Evolutionary conservation across 2,329 filamentous ascomycete genomes (phyloP).

Genomic region (Colletotrichum spinosum): DNA sequence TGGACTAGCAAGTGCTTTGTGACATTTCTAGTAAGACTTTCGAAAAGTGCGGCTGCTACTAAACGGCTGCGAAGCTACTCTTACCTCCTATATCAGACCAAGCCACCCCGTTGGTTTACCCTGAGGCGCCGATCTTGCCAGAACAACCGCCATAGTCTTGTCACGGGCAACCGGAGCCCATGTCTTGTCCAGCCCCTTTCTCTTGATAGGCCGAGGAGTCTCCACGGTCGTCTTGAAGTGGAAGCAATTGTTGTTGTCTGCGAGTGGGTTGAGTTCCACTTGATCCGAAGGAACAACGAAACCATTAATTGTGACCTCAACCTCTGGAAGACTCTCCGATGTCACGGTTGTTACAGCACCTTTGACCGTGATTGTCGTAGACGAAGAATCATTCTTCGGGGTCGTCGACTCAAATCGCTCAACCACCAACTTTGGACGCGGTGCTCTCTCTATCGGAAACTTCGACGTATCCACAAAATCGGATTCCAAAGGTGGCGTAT

Average conservation of each 20-base stretch:
- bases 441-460: background rate
- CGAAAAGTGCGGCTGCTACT: too few species aligned
- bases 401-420: background rate
- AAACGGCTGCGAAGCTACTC: background rate
- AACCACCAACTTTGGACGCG: background rate
- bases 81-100: background rate
- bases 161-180: conserved; percentile 3
- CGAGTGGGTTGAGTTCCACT: background rate
- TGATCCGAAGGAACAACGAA: accelerated
- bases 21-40: too few species aligned
- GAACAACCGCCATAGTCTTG: background rate
- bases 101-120: background rate
- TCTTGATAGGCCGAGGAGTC: background rate
- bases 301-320: background rate
- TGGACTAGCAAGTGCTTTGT: too few species aligned
- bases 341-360: accelerated
- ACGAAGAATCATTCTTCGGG: too few species aligned
- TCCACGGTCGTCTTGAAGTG: background rate
- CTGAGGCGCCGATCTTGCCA: background rate
- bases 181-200: background rate
- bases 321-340: accelerated
- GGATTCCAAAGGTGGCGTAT: background rate
- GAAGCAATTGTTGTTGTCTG: background rate
- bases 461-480: background rate
- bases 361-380: too few species aligned